Base-by-base conservation (phyloP, 129 eudicot species). In the Sambucus nigra region DNA sequence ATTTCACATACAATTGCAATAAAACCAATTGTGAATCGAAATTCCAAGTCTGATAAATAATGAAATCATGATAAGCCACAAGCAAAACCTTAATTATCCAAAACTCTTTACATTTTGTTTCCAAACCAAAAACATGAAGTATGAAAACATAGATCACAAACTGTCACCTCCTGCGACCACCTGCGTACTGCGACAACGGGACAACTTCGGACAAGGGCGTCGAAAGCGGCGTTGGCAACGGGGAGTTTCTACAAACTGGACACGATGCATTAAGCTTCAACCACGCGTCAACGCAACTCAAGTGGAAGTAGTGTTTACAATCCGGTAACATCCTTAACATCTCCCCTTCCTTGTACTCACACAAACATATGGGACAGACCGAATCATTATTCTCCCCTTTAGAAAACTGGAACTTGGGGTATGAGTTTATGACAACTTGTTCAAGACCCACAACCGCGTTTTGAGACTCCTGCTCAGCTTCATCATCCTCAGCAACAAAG, bases 301-400 rank as follows among this genome's bases (percentile, higher is more conserved):
- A 28, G 39, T 88, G 94, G 53, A 84, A 88, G 28, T 48, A 77
- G 24, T 88, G 97, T 53, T 57, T 61, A 56, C 97, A 88, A 46
- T 88, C 97, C 11, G 97, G 97, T 69, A 88, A 50, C 97, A 88
- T 72, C 74, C 97, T 55, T 74, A 88, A 47, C 97, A 80, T 88
- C 84, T 88, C 97, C 25, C 57, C 48, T 0, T 78, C 94, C 63
- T 70, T 68, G 28, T 88, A 88, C 64, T 84, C 94, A 24, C 85
- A 80, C 74, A 88, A 53, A 52, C 94, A 88, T 15, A 88, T 84
- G 32, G 92, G 63, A 39, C 97, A 88, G 8, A 75, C 67, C 8
- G 72, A 26, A 20, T 84, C 83, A 47, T 45, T 63, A 2, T 55
- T 61, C 0, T 54, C 69, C 49, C 56, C 55, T 25, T 60, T 76